These are phyloP conservation scores for Osmanthus fragrans DNA, from an alignment of 257 asterid species.

Conservation along the genomic window DNA sequence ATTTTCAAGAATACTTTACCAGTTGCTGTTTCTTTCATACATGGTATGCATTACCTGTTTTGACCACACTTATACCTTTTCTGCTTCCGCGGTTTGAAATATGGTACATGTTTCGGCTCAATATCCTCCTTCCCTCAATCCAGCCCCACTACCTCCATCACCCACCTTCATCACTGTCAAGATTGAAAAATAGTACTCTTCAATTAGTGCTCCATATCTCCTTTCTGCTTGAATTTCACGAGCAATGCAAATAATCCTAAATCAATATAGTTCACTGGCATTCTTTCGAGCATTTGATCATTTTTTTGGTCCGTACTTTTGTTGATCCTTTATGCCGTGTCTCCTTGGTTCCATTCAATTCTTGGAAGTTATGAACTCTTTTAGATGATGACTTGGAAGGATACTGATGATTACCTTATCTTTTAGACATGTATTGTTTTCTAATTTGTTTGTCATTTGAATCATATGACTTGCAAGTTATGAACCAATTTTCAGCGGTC, in stretches of 20 bases:
- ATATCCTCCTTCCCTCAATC: neutral
- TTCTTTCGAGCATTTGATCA: conserved; percentile 1
- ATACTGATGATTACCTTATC: neutral
- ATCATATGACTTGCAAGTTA: neutral
- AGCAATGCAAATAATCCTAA: neutral
- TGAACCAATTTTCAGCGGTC: neutral
- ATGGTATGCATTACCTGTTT: conserved; percentile 5
- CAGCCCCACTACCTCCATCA: neutral
- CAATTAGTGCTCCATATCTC: neutral
- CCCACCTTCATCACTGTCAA: neutral
- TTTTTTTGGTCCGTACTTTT: neutral
- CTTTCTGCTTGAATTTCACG: neutral
- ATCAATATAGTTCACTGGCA: neutral
- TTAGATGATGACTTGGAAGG: neutral
- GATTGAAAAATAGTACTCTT: neutral
- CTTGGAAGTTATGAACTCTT: neutral
- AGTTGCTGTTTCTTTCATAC: neutral
- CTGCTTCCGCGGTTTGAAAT: neutral
- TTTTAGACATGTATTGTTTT: neutral
- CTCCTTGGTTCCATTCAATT: conserved; percentile 1
- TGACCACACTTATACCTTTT: neutral
- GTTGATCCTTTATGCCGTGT: neutral
- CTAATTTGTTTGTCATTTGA: neutral
- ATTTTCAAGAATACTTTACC: conserved; percentile 8
- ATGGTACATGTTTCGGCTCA: conserved; percentile 16